Conservation (phyloP, 257 asterid genomes). For the Striga asiatica region DNA sequence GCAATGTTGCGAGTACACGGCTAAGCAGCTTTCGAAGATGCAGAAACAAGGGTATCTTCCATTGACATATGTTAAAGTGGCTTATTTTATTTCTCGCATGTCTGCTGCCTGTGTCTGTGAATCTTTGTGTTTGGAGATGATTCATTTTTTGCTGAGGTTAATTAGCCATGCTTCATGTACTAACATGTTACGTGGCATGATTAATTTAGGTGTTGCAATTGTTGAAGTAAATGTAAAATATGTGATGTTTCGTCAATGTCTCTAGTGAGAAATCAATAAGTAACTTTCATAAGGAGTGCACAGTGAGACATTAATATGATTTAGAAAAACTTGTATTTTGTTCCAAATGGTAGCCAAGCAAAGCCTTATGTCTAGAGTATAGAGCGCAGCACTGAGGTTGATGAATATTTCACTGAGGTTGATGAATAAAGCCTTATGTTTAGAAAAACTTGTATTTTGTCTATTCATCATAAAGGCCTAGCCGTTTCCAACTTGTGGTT, state of each 20-base stretch:
- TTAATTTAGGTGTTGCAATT: neutral
- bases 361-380: no score
- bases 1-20: slow-evolving; percentile 50
- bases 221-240: neutral
- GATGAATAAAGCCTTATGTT: no score
- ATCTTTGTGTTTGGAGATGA: neutral
- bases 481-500: no score
- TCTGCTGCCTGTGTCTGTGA: neutral
- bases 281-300: neutral
- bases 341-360: no score
- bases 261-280: neutral
- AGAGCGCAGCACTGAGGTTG: no score
- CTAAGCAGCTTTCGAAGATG: slow-evolving; percentile 66
- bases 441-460: no score
- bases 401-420: no score
- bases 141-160: slow-evolving; percentile 1
- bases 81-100: neutral
- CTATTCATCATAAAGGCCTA: no score
- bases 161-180: neutral
- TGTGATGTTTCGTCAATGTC: neutral
- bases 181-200: neutral
- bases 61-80: slow-evolving; percentile 8
- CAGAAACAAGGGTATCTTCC: slow-evolving; percentile 72
- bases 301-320: no score
- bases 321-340: neutral